Percentiles rank a stretch among this genome's conserved stretches.
phyloP scores from a whole-genome alignment of 1,284 basidiomycete species.

The Afroboletus lepidellus region DNA sequence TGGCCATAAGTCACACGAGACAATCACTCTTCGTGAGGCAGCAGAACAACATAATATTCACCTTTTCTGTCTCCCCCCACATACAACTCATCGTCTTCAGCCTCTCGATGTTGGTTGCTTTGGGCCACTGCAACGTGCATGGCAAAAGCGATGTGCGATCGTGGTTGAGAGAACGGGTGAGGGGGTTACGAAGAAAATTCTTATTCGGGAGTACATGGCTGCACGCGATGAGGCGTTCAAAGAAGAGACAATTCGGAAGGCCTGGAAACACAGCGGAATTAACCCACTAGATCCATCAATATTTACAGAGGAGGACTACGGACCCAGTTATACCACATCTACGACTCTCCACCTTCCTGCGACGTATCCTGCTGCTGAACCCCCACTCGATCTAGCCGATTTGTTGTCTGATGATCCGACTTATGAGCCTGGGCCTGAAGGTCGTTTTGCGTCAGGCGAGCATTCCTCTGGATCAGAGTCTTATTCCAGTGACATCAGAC shows the following conservation, averaged over 20 bases:
- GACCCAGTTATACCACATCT: not conserved
- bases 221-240: not conserved
- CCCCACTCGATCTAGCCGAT: not conserved
- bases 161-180: not conserved
- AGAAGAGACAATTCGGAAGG: not conserved
- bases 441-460: not conserved
- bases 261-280: not conserved
- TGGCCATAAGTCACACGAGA: not conserved
- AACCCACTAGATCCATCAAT: not conserved
- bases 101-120: not conserved
- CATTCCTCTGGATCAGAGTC: not conserved
- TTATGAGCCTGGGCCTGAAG: not conserved
- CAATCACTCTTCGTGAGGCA: not conserved
- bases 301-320: not conserved
- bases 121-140: not conserved
- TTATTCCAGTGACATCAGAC: not conserved
- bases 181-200: not conserved
- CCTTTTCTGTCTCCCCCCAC: not conserved
- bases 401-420: not conserved
- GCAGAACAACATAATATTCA: not conserved
- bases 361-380: not conserved
- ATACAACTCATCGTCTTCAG: not conserved
- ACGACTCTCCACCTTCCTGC: not conserved
- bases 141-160: not conserved
- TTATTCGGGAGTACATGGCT: not conserved